phyloP scores from a whole-genome alignment of 208 protist species.

The Zelonia costaricensis region DNA sequence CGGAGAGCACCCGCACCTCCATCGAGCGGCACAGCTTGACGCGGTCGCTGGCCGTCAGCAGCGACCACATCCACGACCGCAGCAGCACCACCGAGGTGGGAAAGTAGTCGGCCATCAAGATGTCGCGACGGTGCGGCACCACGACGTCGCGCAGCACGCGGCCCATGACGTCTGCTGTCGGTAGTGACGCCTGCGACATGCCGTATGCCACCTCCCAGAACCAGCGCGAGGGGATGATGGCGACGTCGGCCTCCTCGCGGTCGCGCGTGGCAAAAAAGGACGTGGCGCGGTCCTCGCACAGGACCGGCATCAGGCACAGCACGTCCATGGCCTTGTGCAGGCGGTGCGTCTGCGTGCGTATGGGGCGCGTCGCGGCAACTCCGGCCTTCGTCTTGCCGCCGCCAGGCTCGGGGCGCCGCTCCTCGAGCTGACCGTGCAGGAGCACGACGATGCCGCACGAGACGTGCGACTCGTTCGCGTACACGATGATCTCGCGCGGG shows the following conservation, averaged over 20 bases:
- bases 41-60: conserved; percentile 70
- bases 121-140: conserved; percentile 58
- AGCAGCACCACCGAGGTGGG: conserved; percentile 71
- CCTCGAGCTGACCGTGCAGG: conserved; percentile 73
- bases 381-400: neutral
- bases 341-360: conserved; percentile 35
- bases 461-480: conserved; percentile 75
- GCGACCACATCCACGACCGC: conserved; percentile 87
- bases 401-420: conserved; percentile 28
- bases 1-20: conserved; percentile 64
- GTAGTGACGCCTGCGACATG: conserved; percentile 38
- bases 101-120: conserved; percentile 66
- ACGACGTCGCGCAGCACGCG: conserved; percentile 53
- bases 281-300: conserved; percentile 75
- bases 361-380: conserved; percentile 25
- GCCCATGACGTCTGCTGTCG: conserved; percentile 37
- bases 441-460: conserved; percentile 80
- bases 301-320: conserved; percentile 66
- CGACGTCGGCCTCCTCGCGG: conserved; percentile 63
- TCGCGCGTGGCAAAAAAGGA: conserved; percentile 46
- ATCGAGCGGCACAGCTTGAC: conserved; percentile 75
- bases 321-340: conserved; percentile 51
- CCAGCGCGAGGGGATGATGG: conserved; percentile 77
- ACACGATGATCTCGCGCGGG: conserved; percentile 68
- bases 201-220: conserved; percentile 77